phyloP scores from a whole-genome alignment of 257 asterid species.

The Dorcoceras hygrometricum region DNA sequence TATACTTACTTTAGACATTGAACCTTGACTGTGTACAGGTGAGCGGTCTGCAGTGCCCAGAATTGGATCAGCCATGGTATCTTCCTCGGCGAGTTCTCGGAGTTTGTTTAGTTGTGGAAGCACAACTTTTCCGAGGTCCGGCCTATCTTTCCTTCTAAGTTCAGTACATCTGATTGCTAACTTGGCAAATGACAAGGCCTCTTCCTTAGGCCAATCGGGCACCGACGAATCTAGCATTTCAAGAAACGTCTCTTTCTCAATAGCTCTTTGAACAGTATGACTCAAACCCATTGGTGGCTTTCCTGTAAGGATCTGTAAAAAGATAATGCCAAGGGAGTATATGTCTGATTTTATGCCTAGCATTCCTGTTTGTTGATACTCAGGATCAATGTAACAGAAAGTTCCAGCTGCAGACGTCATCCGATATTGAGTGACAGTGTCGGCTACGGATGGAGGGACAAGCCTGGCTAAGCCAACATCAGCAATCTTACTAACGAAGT shows the following conservation, averaged over 20 bases:
- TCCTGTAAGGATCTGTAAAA: constrained; percentile 12
- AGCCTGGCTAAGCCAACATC: constrained; percentile 20
- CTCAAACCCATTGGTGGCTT: constrained; percentile 19
- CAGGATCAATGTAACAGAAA: constrained; percentile 16
- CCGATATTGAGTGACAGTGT: constrained; percentile 12
- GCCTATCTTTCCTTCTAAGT: constrained; percentile 23
- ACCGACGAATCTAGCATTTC: constrained; percentile 7
- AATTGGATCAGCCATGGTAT: not conserved
- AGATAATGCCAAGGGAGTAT: constrained; percentile 13
- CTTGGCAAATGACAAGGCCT: not conserved
- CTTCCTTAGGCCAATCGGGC: constrained; percentile 9
- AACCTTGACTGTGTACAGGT: not conserved
- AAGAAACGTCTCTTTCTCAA: constrained; percentile 13
- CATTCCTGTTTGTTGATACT: constrained; percentile 19
- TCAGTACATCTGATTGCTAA: constrained; percentile 18
- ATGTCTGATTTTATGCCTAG: constrained; percentile 8
- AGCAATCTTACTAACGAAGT: constrained; percentile 9
- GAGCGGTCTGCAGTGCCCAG: not conserved
- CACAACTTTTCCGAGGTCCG: constrained; percentile 23
- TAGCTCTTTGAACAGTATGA: constrained; percentile 14
- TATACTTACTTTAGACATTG: not conserved
- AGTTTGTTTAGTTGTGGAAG: constrained; percentile 17
- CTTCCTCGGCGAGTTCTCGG: not conserved
- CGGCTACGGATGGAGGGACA: constrained; percentile 19
- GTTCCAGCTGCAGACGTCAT: constrained; percentile 19